These are phyloP conservation scores for Paracoccidioides brasiliensis DNA, from an alignment of 2,329 filamentous ascomycete genomes.

Conservation along the genomic window DNA sequence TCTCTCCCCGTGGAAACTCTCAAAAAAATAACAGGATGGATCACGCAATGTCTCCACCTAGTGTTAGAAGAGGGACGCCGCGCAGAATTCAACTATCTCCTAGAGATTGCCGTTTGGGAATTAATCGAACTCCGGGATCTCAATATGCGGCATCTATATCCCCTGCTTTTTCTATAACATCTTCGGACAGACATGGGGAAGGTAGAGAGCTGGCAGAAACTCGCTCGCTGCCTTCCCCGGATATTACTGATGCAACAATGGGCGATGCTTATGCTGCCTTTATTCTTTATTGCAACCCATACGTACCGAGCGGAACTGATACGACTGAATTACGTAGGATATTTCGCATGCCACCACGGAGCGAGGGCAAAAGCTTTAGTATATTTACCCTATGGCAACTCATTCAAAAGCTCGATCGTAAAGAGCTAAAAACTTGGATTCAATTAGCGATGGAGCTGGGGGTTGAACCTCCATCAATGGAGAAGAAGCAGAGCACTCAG, in stretches of 20 bases:
- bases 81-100: conserved; percentile 28
- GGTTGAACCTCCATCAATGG: conserved; percentile 67
- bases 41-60: not conserved
- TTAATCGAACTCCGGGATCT: conserved; percentile 16
- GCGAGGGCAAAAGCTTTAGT: conserved; percentile 75
- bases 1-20: conserved; percentile 25
- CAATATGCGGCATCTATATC: conserved; percentile 29
- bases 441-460: conserved; percentile 77
- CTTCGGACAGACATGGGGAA: conserved; percentile 20
- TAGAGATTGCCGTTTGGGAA: conserved; percentile 18
- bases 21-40: conserved; percentile 12
- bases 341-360: conserved; percentile 70
- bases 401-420: conserved; percentile 62
- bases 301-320: conserved; percentile 56
- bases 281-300: conserved; percentile 83
- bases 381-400: conserved; percentile 65
- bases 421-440: conserved; percentile 86
- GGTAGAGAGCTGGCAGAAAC: conserved; percentile 22
- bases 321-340: conserved; percentile 57
- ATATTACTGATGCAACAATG: conserved; percentile 57
- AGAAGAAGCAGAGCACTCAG: conserved; percentile 78
- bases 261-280: conserved; percentile 75
- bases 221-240: conserved; percentile 49
- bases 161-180: conserved; percentile 21
- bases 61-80: not conserved